phyloP scores from a whole-genome alignment of 257 asterid species.

The Scutellaria baicalensis region DNA sequence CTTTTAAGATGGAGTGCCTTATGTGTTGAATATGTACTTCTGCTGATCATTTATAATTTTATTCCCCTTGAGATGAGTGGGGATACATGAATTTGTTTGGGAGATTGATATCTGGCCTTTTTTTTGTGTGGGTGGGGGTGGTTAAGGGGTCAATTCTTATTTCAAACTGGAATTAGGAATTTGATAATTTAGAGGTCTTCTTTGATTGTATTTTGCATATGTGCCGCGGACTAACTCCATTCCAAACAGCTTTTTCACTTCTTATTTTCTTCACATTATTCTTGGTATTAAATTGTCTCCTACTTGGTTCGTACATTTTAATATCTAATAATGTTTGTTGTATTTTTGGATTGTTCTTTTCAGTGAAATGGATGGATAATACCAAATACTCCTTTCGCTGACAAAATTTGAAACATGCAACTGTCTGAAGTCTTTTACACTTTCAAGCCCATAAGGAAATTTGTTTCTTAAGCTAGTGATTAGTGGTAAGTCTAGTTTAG shows the following conservation, averaged over 20 bases:
- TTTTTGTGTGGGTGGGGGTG: background rate
- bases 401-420: too few species aligned
- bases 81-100: background rate
- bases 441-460: too few species aligned
- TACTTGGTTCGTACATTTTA: background rate
- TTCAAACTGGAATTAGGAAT: background rate
- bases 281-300: background rate
- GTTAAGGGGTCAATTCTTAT: background rate
- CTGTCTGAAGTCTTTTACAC: too few species aligned
- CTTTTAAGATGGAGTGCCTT: background rate
- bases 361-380: too few species aligned
- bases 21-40: background rate
- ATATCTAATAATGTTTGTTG: background rate
- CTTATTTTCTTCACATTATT: background rate
- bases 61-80: background rate
- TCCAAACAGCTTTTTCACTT: too few species aligned
- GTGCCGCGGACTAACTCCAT: too few species aligned
- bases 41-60: background rate
- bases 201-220: background rate
- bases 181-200: constrained; percentile 1
- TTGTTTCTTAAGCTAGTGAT: background rate
- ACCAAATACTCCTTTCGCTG: too few species aligned
- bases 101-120: background rate
- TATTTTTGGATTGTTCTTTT: too few species aligned
- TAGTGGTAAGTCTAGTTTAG: background rate